Evolutionary conservation across 306 rosid genomes (phyloP), one percentile per base, ranked within the genome.

Genomic region (Pachyrhizus erosus): DNA sequence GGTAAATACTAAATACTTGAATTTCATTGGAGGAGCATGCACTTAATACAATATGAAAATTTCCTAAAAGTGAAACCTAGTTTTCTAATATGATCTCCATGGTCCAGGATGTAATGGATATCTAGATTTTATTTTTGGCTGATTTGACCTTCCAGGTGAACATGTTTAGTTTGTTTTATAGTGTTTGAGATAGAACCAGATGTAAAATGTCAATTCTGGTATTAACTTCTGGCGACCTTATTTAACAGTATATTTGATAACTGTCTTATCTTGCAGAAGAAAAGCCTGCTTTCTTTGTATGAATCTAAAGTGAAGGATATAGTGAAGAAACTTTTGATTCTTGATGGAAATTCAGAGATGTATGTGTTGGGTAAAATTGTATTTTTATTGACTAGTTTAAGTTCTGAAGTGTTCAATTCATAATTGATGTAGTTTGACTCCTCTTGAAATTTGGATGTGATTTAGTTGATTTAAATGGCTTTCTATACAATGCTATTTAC

Each of bases 251-350:
- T 42, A 65, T 75, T 62, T 87, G 84, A 83, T 83, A 71, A 68
- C 29, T 24, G 33, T 73, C 72, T 75, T 89, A 10, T 77, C 87
- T 84, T 87, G 87, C 97, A 96, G 98, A 93, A 88, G 91, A 96
- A 91, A 82, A 87, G 82, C 88, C 66, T 96, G 92, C 77, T 74
- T 82, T 84, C 88, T 21, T 78, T 96, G 84, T 96, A 87, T 62
- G 92, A 93, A 79, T 75, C 82, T 62, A 92, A 96, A 88, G 90
- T 89, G 91, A 92, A 90, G 91, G 77, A 80, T 79, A 77, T 92
- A 86, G 92, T 88, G 89, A 83, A 88, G 84, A 92, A 90, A 77
- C 88, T 93, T 78, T 86, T 91, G 91, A 78, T 86, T 73, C 89
- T 91, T 77, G 89, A 90, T 43, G 92, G 92, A 72, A 85, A 82